phyloP scores from a whole-genome alignment of 1,284 basidiomycete species.

The Moesziomyces antarcticus region DNA sequence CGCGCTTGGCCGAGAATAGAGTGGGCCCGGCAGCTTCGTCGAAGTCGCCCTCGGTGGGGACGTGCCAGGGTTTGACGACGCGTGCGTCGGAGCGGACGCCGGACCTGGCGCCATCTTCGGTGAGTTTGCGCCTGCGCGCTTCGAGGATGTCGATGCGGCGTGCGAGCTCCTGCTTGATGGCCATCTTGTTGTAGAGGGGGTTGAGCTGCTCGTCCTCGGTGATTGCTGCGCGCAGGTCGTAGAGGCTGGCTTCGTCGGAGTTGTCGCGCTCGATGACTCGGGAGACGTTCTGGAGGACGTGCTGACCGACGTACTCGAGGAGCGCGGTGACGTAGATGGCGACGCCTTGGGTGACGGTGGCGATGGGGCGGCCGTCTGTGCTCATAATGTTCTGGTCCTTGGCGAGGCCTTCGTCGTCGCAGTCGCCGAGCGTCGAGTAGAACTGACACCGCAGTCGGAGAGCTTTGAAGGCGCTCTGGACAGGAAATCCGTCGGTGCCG shows the following conservation, averaged over 20 bases:
- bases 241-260: constrained; percentile 58
- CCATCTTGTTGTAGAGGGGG: constrained; percentile 44
- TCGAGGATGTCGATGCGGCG: constrained; percentile 33
- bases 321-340: constrained; percentile 64
- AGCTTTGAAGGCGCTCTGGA: constrained; percentile 56
- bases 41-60: constrained; percentile 50
- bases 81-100: constrained; percentile 30
- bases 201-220: constrained; percentile 58
- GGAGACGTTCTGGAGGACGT: constrained; percentile 57
- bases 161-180: constrained; percentile 40
- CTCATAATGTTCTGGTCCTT: constrained; percentile 63
- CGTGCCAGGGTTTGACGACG: constrained; percentile 52
- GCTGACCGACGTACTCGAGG: constrained; percentile 58
- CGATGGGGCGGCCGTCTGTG: constrained; percentile 59
- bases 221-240: constrained; percentile 56
- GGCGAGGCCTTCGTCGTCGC: constrained; percentile 44
- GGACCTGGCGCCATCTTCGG: constrained; percentile 13
- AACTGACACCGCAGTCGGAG: constrained; percentile 56
- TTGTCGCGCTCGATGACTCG: constrained; percentile 64
- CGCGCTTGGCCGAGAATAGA: constrained; percentile 39
- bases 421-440: constrained; percentile 59
- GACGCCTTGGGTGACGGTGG: constrained; percentile 61
- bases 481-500: constrained; percentile 58
- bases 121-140: constrained; percentile 21
- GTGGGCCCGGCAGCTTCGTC: constrained; percentile 52